Conservation (phyloP, 2,329 filamentous ascomycete genomes). For the Talaromyces sp. region DNA sequence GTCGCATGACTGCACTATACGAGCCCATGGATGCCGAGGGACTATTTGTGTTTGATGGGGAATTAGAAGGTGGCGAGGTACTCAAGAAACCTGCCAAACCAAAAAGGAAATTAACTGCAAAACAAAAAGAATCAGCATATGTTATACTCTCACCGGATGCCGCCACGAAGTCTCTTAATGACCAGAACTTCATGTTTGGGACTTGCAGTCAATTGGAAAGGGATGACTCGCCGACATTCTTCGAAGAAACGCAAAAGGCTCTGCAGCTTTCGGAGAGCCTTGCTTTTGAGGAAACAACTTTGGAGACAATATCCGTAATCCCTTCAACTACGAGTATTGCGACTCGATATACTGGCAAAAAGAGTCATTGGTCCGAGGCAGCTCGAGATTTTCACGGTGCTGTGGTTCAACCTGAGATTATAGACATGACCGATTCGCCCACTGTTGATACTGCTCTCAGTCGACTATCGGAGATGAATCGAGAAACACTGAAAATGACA, state of each 20-base stretch:
- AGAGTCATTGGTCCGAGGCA: conserved; percentile 66
- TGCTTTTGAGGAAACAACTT: neutral
- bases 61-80: neutral
- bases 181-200: conserved; percentile 78
- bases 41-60: conserved; percentile 18
- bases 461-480: conserved; percentile 13
- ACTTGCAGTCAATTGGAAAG: conserved; percentile 77
- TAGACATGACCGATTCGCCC: conserved; percentile 55
- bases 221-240: conserved; percentile 65
- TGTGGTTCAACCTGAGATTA: conserved; percentile 59
- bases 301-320: neutral
- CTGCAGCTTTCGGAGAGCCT: conserved; percentile 30
- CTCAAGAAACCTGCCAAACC: conserved; percentile 17
- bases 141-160: conserved; percentile 66
- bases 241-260: conserved; percentile 31
- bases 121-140: conserved; percentile 43
- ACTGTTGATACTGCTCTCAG: conserved; percentile 11
- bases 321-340: conserved; percentile 17
- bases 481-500: conserved; percentile 16
- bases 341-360: conserved; percentile 28
- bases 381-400: conserved; percentile 64
- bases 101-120: conserved; percentile 19
- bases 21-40: conserved; percentile 33
- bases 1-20: conserved; percentile 70
- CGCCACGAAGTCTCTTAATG: conserved; percentile 62